Base-by-base conservation (phyloP, 495 filamentous ascomycete species). In the Aspergillus steynii region DNA sequence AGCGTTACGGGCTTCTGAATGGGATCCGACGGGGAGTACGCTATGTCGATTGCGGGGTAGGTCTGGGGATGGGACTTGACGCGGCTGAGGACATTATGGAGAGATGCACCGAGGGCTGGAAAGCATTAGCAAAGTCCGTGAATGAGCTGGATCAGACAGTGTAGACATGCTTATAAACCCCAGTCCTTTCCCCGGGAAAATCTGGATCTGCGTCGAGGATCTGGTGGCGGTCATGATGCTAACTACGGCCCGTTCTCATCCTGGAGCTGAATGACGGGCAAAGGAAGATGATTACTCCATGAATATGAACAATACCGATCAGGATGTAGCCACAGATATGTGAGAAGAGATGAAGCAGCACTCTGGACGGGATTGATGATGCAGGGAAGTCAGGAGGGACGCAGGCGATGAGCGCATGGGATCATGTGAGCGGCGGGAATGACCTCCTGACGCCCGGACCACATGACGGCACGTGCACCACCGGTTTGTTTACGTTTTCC, bases 31-130 rank as follows among this genome's bases (percentile, higher is more conserved):
- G 84, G 75, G 27, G 89, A 90, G 73, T 95, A 94, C 56, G 85
- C 83, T 51, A 97, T 74, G 56, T 96, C 87, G 68, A 97, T 89
- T 56, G 85, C 86, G 37, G 93, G 91, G 77, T 92, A 97, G 1
- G 80, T 79, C 57, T 88, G 85, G 10, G 90, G 88, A 70, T 96
- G 89, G 29, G 90, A 87, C 68, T 97, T 97, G 54, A 98, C 78
- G 45, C 90, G 85, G 32, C 87, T 90, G 32, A 98, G 76, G 59
- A 96, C 82, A 67, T 96, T 92, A 74, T 97, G 92, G 46, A 98
- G 81, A 1, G 95, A 96, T 60, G 90, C 88, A 56, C 95, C 95
- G 50, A 99, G 86, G 27, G 86, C 93, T 96, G 57, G 49, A 48
- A 20, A 52, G 3, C n/a, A 61, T 78, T 65, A 76, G 73, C 61